Evolutionary conservation across 2,329 filamentous ascomycete genomes (phyloP), one percentile per base, ranked within the genome.

Genomic region (Cyphellophora europaea): DNA sequence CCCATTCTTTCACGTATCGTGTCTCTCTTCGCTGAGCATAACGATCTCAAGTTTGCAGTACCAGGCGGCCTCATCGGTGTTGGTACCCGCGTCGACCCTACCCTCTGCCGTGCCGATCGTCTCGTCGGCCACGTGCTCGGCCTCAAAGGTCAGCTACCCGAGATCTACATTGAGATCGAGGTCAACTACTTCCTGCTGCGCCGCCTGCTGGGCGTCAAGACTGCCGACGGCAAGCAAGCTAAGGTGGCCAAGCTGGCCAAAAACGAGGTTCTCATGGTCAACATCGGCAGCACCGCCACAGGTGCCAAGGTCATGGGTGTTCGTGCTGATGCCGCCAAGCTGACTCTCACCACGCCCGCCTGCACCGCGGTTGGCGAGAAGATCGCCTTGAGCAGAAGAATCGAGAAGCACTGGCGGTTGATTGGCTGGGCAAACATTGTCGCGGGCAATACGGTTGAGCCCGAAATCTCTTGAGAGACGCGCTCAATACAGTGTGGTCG

Each of bases 191-290:
- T 96, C 74, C 74, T 98, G 43, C 80, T 98, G 45, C 83, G 89
- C 53, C 77, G 91, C 53, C 73, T 98, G 44, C 77, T 98, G 38
- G 91, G 91, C 77, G 91, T 98, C 54, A 88, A 93, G 69, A 94
- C 91, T 30, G 87, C 89, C 44, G 91, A 98, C 51, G 91, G 91
- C 59, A 98, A 98, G 73, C 91, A 96, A 67, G 89, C 89, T 56
- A 98, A 98, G 80, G 91, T 98, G 49, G 87, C 88, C 53, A 98
- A 98, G 71, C 73, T 98, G 48, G 72, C 87, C 38, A 98, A 96
- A 79, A 95, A 94, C 66, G 91, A 98, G 64, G 87, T 96, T 54
- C 81, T 98, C 64, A 96, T 98, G 91, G 91, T 98, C 49, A 98
- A 98, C 72, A 98, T 98, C 58, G 91, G 91, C 43, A 94, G 86